phyloP scores from a whole-genome alignment of 2,329 filamentous ascomycete species.

The Fusarium tjaetaba region DNA sequence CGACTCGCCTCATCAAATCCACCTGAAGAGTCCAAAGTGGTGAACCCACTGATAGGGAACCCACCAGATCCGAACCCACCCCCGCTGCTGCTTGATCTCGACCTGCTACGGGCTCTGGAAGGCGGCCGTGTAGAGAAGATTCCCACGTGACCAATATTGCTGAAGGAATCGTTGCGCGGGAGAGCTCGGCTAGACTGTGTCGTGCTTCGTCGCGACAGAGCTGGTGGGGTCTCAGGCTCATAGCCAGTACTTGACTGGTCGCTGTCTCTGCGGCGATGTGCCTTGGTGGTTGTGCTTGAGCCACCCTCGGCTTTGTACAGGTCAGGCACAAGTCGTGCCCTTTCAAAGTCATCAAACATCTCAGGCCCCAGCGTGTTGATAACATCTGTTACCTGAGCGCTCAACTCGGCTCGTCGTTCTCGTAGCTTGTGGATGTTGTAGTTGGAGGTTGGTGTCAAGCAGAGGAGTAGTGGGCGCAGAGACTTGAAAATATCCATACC shows the following conservation, averaged over 20 bases:
- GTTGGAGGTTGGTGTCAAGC: slow-evolving; percentile 83
- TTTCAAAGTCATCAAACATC: slow-evolving; percentile 96
- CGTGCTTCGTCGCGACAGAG: slow-evolving; percentile 59
- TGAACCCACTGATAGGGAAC: slow-evolving; percentile 77
- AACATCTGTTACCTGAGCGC: slow-evolving; percentile 83
- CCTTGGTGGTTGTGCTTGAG: slow-evolving; percentile 30
- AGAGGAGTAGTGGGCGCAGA: slow-evolving; percentile 84
- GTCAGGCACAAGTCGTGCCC: slow-evolving; percentile 73
- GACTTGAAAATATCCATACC: slow-evolving; percentile 99
- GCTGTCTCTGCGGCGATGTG: slow-evolving; percentile 57
- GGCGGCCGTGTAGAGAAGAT: slow-evolving; percentile 90
- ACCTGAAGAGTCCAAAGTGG: slow-evolving; percentile 70
- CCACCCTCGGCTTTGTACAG: slow-evolving; percentile 54
- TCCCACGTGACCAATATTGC: slow-evolving; percentile 85
- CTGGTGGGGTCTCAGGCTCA: slow-evolving; percentile 53
- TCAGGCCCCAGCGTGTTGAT: slow-evolving; percentile 97
- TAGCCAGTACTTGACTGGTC: slow-evolving; percentile 56
- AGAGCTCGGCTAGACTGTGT: slow-evolving; percentile 64
- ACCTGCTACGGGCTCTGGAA: slow-evolving; percentile 79
- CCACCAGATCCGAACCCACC: slow-evolving; percentile 68
- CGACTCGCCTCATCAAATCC: slow-evolving; percentile 84
- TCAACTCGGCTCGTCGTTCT: slow-evolving; percentile 75
- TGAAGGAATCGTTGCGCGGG: slow-evolving; percentile 92
- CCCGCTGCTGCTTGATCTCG: slow-evolving; percentile 74
- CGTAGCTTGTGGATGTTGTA: slow-evolving; percentile 86